Conservation (phyloP, 176 grass and related monocot species). For the Coix lacrymajobi region DNA sequence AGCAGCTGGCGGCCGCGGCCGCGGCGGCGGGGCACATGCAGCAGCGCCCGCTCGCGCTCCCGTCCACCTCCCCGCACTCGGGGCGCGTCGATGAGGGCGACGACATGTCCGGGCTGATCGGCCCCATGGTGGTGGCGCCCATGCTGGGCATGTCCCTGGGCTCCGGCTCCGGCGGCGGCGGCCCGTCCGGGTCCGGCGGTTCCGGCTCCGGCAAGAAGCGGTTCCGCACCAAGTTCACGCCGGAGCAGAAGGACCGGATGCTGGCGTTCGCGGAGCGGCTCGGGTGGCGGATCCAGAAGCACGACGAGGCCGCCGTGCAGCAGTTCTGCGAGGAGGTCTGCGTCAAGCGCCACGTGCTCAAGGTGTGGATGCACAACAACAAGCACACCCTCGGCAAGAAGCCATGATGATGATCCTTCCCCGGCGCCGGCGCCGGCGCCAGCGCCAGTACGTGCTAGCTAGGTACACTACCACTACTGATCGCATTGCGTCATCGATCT, state of each 20-base stretch:
- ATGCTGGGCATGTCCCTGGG: slow-evolving; percentile 44
- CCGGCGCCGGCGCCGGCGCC: neutral
- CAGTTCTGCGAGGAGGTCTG: slow-evolving; percentile 83
- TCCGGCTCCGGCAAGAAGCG: slow-evolving; percentile 69
- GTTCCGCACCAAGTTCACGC: slow-evolving; percentile 84
- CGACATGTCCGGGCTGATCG: slow-evolving; percentile 48
- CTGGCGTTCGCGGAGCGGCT: slow-evolving; percentile 76
- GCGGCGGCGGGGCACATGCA: slow-evolving; percentile 21
- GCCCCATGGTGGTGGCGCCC: slow-evolving; percentile 41
- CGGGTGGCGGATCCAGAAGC: slow-evolving; percentile 95
- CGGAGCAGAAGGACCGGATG: slow-evolving; percentile 97
- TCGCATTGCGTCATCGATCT: slow-evolving; percentile 5
- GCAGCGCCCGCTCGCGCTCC: slow-evolving; percentile 54
- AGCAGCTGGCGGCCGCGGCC: slow-evolving; percentile 47
- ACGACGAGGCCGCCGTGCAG: slow-evolving; percentile 89
- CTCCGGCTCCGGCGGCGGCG: slow-evolving; percentile 14
- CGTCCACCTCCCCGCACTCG: slow-evolving; percentile 60
- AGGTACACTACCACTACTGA: neutral
- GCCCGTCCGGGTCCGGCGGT: slow-evolving; percentile 36
- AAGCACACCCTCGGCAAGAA: slow-evolving; percentile 87
- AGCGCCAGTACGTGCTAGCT: neutral
- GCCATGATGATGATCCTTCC: neutral
- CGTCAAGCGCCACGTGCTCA: slow-evolving; percentile 82
- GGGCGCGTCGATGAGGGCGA: slow-evolving; percentile 49
- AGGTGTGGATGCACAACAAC: slow-evolving; percentile 99